Base-by-base conservation (phyloP, 2,329 filamentous ascomycete species). In the Pestalotiopsis sp. region DNA sequence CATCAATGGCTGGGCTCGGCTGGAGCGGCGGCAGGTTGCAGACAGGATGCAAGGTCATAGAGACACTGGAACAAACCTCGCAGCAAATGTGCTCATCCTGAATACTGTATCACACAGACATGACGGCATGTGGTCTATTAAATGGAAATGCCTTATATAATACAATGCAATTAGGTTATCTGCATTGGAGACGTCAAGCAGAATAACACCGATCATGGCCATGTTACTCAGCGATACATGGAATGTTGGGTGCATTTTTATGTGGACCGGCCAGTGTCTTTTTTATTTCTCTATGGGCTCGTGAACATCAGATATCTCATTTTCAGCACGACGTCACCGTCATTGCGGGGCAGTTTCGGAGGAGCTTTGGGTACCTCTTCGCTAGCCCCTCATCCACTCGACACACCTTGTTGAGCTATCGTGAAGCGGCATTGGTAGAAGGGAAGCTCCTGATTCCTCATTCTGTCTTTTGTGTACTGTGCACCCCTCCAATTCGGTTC, bases 261-360 rank as follows among this genome's bases (percentile, higher is more conserved):
- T n/a, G 45, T 49, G 45, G 45, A 52, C 6, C 17, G 45, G 17
- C 45, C 45, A 52, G 45, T n/a, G 6, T n/a, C 20, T 52, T 52
- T 52, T 52, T 52, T 2, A 52, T 23, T 52, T 45, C 41, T 45
- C 41, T 45, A 14, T 49, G 45, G 6, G 45, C 45, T 17, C 45
- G 45, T 52, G 45, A 6, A 52, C 45, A 52, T n/a, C 45, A 52
- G 45, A 52, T 9, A 52, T 52, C 45, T 52, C 45, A n/a, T 20
- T n/a, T 52, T 20, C 45, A n/a, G 45, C 45, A 52, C 57, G 59
- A 39, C 31, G 59, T 62, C 31, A 62, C 31, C 57, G 57, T 59
- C 23, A 62, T 36, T 62, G 59, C 59, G 59, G 59, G 59, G 59
- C 59, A 62, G 59, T 62, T 62, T 62, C 13, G 59, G 59, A 38